These are phyloP conservation scores for Scenedesmus sp. DNA, from an alignment of 163 green algal genomes.

Conservation along the genomic window DNA sequence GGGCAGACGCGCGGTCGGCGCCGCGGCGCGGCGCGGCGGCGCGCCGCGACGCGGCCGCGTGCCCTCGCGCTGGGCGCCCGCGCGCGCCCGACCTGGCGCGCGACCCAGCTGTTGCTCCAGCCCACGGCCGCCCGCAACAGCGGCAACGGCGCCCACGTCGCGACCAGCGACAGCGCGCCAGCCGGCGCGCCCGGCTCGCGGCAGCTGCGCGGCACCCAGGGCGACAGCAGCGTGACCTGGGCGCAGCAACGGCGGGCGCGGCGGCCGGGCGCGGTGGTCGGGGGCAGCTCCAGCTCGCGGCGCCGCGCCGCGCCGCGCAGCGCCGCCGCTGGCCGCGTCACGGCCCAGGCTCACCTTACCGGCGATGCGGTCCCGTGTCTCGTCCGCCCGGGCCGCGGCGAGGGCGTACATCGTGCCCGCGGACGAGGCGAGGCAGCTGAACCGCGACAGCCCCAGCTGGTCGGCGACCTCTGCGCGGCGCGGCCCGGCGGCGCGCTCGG, in stretches of 20 bases:
- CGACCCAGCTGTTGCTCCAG: constrained; percentile 13
- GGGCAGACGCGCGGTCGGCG: too few species aligned
- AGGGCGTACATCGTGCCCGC: constrained; percentile 31
- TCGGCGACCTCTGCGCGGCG: too few species aligned
- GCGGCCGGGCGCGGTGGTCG: background rate
- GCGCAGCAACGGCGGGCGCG: background rate
- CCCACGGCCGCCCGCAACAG: constrained; percentile 13
- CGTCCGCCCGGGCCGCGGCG: background rate
- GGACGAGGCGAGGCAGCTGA: constrained; percentile 18
- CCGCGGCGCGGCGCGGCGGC: background rate
- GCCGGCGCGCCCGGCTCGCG: background rate
- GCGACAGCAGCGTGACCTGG: constrained; percentile 27
- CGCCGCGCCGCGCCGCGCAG: too few species aligned
- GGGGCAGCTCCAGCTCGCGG: background rate
- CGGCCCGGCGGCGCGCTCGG: too few species aligned
- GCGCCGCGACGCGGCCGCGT: background rate
- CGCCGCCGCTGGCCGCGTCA: too few species aligned
- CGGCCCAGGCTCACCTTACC: constrained; percentile 8
- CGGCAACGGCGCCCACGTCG: background rate
- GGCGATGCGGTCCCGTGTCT: constrained; percentile 14
- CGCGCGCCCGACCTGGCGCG: background rate
- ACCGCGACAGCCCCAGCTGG: background rate
- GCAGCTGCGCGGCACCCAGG: constrained; percentile 14
- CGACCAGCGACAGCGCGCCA: background rate
- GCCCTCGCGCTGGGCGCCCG: background rate